Base-by-base conservation (phyloP, 176 grass and related monocot species). In the Tillandsia fasciculata region DNA sequence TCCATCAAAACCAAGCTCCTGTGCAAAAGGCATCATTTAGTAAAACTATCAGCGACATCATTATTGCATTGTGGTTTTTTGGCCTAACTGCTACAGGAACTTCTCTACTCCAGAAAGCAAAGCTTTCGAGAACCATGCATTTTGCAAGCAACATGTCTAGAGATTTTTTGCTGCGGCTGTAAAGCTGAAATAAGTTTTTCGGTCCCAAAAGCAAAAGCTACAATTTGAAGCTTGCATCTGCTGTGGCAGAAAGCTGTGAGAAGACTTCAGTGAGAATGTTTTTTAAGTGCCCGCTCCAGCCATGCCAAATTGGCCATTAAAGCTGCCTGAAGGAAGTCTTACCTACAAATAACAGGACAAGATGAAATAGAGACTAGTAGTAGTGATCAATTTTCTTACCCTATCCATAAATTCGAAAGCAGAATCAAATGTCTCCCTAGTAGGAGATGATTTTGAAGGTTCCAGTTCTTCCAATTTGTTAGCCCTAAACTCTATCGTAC, bases 1-100 rank as follows among this genome's bases (percentile, higher is more conserved):
- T 70, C 85, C 81, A 69, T 83, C 24, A 26, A 72, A 76, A 42
- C 65, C 74, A 77, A 87, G 70, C 71, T 92, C 81, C 86, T 87
- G 84, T 50, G 63, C 10, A 27, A 6, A 63, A 56, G 3, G 50
- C 63, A 42, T 20, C 17, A 48, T 52, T 67, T 70, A 65, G 33
- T 18, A 70, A 79, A 76, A 64, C 9, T 64, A 67, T 64, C 12
- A 76, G 72, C 65, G 57, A 61, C 42, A 70, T 56, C 33, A 63
- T 50, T 15, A 20, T 23, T 42, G 33, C 33, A 42, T 42, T 6
- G 4, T 0, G 33, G 7, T 3, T 42, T 7, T 42, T 7, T 42
- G 33, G 33, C 33, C 33, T 6, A 42, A 42, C 33, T 7, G 33
- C 33, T 7, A 42, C 33, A 42, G 3, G 5, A 42, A 42, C 33